phyloP scores from a whole-genome alignment of 2,329 filamentous ascomycete genomes.

The Pyrenochaeta sp. region DNA sequence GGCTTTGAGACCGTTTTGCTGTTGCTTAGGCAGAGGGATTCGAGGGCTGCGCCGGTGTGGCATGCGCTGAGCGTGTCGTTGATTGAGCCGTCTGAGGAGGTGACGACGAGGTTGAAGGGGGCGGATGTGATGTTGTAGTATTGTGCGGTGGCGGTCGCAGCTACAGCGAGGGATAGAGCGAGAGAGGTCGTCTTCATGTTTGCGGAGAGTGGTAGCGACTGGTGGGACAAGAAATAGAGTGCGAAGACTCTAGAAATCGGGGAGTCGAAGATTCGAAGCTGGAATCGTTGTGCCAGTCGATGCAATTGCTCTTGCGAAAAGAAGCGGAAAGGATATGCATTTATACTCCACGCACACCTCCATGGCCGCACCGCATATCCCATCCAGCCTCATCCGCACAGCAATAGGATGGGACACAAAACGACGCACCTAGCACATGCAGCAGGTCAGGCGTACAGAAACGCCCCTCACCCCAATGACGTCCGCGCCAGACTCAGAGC shows the following conservation, averaged over 20 bases:
- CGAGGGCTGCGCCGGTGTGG: conserved; percentile 58
- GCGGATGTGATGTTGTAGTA: conserved; percentile 48
- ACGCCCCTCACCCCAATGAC: conserved; percentile 12
- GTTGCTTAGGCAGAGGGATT: conserved; percentile 52
- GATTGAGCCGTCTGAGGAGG: conserved; percentile 47
- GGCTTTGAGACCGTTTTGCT: conserved; percentile 26
- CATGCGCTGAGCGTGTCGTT: conserved; percentile 54
- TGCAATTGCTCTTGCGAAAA: conserved; percentile 4
- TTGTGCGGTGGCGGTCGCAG: conserved; percentile 39
- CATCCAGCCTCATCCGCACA: conserved; percentile 12
- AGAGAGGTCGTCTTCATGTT: conserved; percentile 31
- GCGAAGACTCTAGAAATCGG: no score
- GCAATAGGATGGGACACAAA: no score
- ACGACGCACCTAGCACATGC: no score
- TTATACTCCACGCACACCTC: conserved; percentile 12
- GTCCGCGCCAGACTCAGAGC: no score
- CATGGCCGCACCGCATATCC: conserved; percentile 2
- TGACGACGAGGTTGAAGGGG: conserved; percentile 54
- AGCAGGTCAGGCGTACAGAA: conserved; percentile 18
- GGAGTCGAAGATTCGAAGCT: neutral
- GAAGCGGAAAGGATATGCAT: conserved; percentile 10
- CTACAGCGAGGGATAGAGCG: conserved; percentile 30
- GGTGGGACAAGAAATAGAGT: neutral
- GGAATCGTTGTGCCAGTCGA: conserved; percentile 1
- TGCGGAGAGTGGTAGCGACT: neutral